Base-by-base conservation (phyloP, 371 early-diverging fungal species). In the Funneliformis caledonium region DNA sequence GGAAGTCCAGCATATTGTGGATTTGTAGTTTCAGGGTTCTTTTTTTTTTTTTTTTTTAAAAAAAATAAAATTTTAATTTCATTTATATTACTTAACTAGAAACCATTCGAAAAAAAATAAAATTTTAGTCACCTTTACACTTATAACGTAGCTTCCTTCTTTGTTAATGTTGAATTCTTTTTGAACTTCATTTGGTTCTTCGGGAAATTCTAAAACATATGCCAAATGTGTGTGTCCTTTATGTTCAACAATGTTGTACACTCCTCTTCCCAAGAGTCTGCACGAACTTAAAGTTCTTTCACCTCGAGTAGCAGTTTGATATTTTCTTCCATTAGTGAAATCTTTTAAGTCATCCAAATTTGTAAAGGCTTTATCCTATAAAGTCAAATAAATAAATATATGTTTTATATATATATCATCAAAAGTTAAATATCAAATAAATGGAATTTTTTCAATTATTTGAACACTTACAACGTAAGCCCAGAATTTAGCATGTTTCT, bases 151-250 rank as follows among this genome's bases (percentile, higher is more conserved):
- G 50, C 52, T 52, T 11, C 48, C 74, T 33, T 74, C 56, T 4
- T 56, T 8, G 14, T 52, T 56, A 56, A 74, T 33, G 10, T 74
- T 74, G 33, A 74, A 74, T 7, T 43, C 74, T 56, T 31, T 9
- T 82, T 88, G 88, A 6, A 87, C 87, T 11, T 83, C 80, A 11
- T 65, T 77, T 43, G 82, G 86, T 64, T 87, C 76, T 3, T 81
- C 79, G 12, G 87, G 87, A 42, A 85, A 45, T 50, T 83, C 82
- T 65, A 86, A 68, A 22, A 84, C 82, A 52, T 87, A 87, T 1
- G 85, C 86, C 33, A 87, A 73, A 42, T 87, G 86, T 11, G 85
- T 85, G 61, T 84, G 83, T 3, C 82, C 82, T 19, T 82, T 59
- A 60, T 86, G 87, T 4, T 74, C 60, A 31, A 74, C 43, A 1